These are phyloP conservation scores for Aureobasidium melanogenum DNA, from an alignment of 2,329 filamentous ascomycete species.

Conservation along the genomic window DNA sequence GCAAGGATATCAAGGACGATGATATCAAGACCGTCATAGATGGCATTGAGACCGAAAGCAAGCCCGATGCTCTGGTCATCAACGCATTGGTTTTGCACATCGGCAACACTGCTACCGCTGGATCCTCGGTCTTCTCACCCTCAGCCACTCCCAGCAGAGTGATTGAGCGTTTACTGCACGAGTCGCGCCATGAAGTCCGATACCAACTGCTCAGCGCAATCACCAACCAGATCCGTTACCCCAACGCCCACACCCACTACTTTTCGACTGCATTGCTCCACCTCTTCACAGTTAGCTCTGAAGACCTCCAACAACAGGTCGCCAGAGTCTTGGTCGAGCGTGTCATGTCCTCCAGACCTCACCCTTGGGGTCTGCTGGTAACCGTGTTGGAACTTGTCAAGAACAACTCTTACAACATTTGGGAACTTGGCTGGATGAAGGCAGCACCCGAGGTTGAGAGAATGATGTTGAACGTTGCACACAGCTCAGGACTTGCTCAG, in stretches of 20 bases:
- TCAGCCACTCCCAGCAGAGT: constrained; percentile 61
- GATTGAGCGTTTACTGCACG: constrained; percentile 67
- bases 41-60: constrained; percentile 54
- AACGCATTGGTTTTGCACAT: constrained; percentile 80
- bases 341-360: constrained; percentile 78
- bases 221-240: constrained; percentile 83
- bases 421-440: constrained; percentile 87
- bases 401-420: constrained; percentile 85
- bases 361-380: constrained; percentile 90
- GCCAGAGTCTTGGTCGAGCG: constrained; percentile 82
- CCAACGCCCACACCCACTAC: constrained; percentile 83
- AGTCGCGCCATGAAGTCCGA: constrained; percentile 36
- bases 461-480: constrained; percentile 24
- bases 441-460: constrained; percentile 66
- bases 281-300: constrained; percentile 57
- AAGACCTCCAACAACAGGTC: constrained; percentile 86
- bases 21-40: constrained; percentile 68
- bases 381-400: constrained; percentile 84
- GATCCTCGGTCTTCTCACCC: constrained; percentile 54
- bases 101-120: constrained; percentile 61
- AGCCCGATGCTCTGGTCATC: constrained; percentile 55
- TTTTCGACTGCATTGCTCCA: constrained; percentile 81
- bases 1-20: constrained; percentile 53
- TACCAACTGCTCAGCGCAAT: constrained; percentile 81
- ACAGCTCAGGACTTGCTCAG: constrained; percentile 8